Percentiles rank a stretch among this genome's conserved stretches.
These are phyloP conservation scores for Aspergillus sp. DNA, from an alignment of 2,329 filamentous ascomycete genomes.

Conservation along the genomic window DNA sequence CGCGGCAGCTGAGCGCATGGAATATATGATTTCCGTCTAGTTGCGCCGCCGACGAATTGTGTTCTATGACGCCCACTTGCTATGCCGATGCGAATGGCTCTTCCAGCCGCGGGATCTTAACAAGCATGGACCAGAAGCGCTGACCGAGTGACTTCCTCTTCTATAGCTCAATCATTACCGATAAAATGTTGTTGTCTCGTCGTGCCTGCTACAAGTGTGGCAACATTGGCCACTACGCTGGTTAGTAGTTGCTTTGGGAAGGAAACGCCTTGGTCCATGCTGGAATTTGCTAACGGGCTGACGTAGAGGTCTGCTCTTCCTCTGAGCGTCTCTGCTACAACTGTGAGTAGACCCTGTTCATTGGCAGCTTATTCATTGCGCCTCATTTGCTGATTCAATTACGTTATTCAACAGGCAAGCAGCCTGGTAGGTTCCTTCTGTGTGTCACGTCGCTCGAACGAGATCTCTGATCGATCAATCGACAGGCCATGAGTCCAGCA, in stretches of 20 bases:
- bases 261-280: constrained; percentile 52
- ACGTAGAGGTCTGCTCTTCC: constrained; percentile 90
- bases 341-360: constrained; percentile 62
- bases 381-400: constrained; percentile 24
- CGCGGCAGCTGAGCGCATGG: not conserved
- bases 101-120: not conserved
- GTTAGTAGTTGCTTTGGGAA: constrained; percentile 41
- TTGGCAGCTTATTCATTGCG: constrained; percentile 13
- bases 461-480: constrained; percentile 25
- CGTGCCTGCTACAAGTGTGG: constrained; percentile 78
- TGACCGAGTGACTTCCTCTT: constrained; percentile 16
- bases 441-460: constrained; percentile 15
- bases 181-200: constrained; percentile 76
- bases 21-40: not conserved
- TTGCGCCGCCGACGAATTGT: not conserved
- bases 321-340: constrained; percentile 99
- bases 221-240: constrained; percentile 72
- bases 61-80: not conserved
- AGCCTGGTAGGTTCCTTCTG: constrained; percentile 43
- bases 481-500: constrained; percentile 90
- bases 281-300: constrained; percentile 49
- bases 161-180: constrained; percentile 22
- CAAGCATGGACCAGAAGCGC: constrained; percentile 10
- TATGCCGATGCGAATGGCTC: not conserved
- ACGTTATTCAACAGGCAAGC: constrained; percentile 40